Evolutionary conservation across 768 basidiomycete species (phyloP).

Genomic region (Russula compacta): DNA sequence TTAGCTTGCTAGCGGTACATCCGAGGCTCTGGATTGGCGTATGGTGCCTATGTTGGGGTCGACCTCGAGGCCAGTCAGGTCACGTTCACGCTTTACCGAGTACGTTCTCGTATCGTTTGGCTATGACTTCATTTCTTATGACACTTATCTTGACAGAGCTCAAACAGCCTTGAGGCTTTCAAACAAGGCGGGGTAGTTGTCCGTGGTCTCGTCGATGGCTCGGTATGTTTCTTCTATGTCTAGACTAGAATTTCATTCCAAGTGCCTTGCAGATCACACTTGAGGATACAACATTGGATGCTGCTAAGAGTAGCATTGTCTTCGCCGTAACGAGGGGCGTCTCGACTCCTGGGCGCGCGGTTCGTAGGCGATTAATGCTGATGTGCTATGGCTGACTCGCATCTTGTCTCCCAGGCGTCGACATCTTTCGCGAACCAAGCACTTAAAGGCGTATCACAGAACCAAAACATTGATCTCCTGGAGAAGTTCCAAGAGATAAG

Average conservation of each 20-base stretch:
- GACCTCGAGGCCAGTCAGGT: slow-evolving; percentile 75
- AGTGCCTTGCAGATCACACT: slow-evolving; percentile 53
- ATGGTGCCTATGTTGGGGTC: slow-evolving; percentile 69
- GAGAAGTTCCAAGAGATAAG: slow-evolving; percentile 73
- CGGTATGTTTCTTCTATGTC: slow-evolving; percentile 39
- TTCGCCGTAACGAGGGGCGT: slow-evolving; percentile 73
- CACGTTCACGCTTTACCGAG: slow-evolving; percentile 71
- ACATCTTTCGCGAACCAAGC: slow-evolving; percentile 86
- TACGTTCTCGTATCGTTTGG: slow-evolving; percentile 28
- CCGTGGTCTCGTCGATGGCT: slow-evolving; percentile 69
- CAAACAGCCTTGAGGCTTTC: slow-evolving; percentile 70
- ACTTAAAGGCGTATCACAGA: slow-evolving; percentile 72
- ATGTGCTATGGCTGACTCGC: background rate
- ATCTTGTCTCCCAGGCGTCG: slow-evolving; percentile 45
- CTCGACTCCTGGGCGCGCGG: slow-evolving; percentile 81
- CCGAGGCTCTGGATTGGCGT: slow-evolving; percentile 90
- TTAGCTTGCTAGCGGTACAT: slow-evolving; percentile 55
- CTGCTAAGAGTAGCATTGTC: slow-evolving; percentile 87
- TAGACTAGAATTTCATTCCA: background rate
- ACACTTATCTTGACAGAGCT: slow-evolving; percentile 44
- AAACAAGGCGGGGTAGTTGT: slow-evolving; percentile 73
- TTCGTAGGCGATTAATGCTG: slow-evolving; percentile 30
- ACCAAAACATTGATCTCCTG: slow-evolving; percentile 67
- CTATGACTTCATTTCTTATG: background rate
- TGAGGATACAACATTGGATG: slow-evolving; percentile 74